A percentile compares a stretch with the other conserved stretches of the same genome.
Evolutionary conservation across 495 filamentous ascomycete genomes (phyloP).

Genomic region (Penicillium coffeae): DNA sequence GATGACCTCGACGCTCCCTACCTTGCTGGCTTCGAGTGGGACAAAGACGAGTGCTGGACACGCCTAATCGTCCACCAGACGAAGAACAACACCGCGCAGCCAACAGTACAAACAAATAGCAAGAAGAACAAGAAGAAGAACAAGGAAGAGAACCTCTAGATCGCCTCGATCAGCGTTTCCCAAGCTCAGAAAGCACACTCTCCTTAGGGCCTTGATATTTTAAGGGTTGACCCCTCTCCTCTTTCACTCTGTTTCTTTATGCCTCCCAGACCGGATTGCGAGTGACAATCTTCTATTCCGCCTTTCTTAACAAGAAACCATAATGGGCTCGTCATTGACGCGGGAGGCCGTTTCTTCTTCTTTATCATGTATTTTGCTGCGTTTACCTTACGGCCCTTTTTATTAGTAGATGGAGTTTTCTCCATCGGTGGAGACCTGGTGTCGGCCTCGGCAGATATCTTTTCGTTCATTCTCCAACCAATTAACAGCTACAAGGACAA

Average conservation of each 20-base stretch:
- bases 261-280: neutral
- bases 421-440: neutral
- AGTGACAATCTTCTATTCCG: neutral
- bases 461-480: neutral
- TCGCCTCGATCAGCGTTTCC: neutral
- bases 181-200: neutral
- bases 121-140: constrained; percentile 70
- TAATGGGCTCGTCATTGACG: too few species aligned
- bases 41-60: constrained; percentile 77
- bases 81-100: constrained; percentile 54
- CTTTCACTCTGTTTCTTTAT: neutral
- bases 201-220: constrained; percentile 2
- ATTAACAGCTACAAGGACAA: too few species aligned
- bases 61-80: constrained; percentile 79
- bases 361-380: constrained; percentile 17
- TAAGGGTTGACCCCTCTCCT: constrained; percentile 12
- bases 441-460: neutral
- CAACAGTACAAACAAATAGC: constrained; percentile 25
- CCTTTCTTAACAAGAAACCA: too few species aligned
- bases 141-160: constrained; percentile 36
- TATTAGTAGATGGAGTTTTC: neutral
- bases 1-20: constrained; percentile 79
- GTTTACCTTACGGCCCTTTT: neutral
- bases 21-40: constrained; percentile 92
- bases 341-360: constrained; percentile 7